phyloP scores from a whole-genome alignment of 2,329 filamentous ascomycete species.

The Diplodia sapinea region DNA sequence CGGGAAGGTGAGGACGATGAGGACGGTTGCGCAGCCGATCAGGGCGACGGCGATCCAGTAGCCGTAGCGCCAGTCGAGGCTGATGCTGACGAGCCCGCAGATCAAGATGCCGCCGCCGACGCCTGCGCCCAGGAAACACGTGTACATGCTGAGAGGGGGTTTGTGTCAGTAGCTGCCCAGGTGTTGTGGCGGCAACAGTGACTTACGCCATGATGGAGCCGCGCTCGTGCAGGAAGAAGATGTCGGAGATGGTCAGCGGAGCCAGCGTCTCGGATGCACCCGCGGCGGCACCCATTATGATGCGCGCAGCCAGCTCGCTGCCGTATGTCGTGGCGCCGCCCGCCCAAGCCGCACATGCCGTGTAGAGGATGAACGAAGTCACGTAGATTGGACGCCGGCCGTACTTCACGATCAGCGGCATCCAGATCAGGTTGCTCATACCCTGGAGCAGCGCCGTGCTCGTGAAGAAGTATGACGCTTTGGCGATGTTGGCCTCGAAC shows the following conservation, averaged over 20 bases:
- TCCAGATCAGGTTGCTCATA: constrained; percentile 46
- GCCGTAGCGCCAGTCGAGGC: constrained; percentile 58
- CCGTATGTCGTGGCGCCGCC: constrained; percentile 35
- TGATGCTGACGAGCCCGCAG: constrained; percentile 55
- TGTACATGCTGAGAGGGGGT: constrained; percentile 35
- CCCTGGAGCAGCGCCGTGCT: constrained; percentile 58
- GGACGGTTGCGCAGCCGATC: constrained; percentile 55
- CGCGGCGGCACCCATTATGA: constrained; percentile 60
- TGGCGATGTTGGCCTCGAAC: constrained; percentile 49
- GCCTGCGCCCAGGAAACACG: constrained; percentile 38
- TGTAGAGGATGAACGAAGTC: constrained; percentile 36
- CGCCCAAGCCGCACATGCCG: constrained; percentile 35
- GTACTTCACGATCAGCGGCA: constrained; percentile 48
- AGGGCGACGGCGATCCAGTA: constrained; percentile 60
- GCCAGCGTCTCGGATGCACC: constrained; percentile 59
- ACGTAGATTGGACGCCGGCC: constrained; percentile 46
- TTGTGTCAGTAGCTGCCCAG: neutral
- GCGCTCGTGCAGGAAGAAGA: constrained; percentile 64
- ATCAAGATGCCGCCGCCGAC: constrained; percentile 42
- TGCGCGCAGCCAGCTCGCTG: constrained; percentile 52
- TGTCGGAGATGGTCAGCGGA: constrained; percentile 60
- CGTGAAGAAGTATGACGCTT: constrained; percentile 61
- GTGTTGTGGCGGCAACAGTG: neutral
- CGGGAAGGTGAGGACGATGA: constrained; percentile 61
- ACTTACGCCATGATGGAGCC: constrained; percentile 58